These are phyloP conservation scores for Diaporthe nobilis DNA, from an alignment of 2,329 filamentous ascomycete genomes.

Conservation along the genomic window DNA sequence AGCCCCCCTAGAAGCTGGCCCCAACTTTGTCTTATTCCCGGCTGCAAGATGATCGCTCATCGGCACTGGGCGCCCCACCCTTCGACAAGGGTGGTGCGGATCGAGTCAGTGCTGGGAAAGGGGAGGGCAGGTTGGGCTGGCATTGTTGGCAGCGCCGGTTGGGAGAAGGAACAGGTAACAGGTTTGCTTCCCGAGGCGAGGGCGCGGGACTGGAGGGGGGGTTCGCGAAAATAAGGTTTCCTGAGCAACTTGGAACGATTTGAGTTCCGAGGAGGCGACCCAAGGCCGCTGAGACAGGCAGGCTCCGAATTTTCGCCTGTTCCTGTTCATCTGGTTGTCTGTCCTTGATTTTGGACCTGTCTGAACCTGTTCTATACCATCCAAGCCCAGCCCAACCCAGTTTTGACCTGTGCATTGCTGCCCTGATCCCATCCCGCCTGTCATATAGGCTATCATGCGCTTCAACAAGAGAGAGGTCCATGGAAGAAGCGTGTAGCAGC, in stretches of 20 bases:
- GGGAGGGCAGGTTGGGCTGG: neutral
- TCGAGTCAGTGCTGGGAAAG: constrained; percentile 27
- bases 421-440: constrained; percentile 16
- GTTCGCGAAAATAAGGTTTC: constrained; percentile 18
- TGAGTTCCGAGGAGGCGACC: neutral
- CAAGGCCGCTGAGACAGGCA: neutral
- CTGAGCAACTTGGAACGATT: constrained; percentile 1
- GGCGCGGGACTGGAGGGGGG: neutral
- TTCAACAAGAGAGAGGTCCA: constrained; percentile 25
- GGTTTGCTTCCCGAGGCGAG: constrained; percentile 1
- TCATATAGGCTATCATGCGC: constrained; percentile 20
- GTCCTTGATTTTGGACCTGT: constrained; percentile 7
- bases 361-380: neutral
- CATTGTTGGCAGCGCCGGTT: neutral
- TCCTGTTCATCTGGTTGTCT: constrained; percentile 12
- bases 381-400: constrained; percentile 4
- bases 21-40: constrained; percentile 11
- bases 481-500: constrained; percentile 33
- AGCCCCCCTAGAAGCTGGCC: neutral
- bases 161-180: neutral
- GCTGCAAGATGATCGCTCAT: constrained; percentile 13
- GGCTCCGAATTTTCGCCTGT: constrained; percentile 21
- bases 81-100: constrained; percentile 2
- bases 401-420: neutral
- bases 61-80: constrained; percentile 15